A percentile compares a stretch with the other conserved stretches of the same genome.
Conservation (phyloP, 129 eudicot species). For the Kitagawia praeruptora region DNA sequence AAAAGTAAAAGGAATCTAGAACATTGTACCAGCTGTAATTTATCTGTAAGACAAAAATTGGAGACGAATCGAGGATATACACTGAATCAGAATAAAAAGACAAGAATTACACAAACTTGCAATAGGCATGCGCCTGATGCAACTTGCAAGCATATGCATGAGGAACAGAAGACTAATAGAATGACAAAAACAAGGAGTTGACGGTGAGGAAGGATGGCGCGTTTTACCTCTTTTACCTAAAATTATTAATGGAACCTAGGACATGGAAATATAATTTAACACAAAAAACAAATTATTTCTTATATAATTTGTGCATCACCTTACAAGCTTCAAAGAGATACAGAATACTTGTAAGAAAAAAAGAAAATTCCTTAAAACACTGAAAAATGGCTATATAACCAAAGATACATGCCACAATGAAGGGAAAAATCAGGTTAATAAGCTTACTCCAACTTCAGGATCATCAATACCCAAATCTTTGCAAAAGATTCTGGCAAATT, state of each 20-base stretch:
- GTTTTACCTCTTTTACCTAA: too few species aligned
- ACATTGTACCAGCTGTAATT: not conserved
- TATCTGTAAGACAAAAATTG: not conserved
- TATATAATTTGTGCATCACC: not conserved
- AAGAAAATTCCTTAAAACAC: not conserved
- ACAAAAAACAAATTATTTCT: not conserved
- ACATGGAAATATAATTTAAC: too few species aligned
- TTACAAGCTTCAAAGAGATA: not conserved
- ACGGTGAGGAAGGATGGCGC: too few species aligned
- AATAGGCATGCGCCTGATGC: too few species aligned
- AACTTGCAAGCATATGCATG: too few species aligned
- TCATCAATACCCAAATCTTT: constrained; percentile 79
- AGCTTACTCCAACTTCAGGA: constrained; percentile 96
- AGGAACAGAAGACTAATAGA: too few species aligned
- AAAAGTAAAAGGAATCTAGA: not conserved
- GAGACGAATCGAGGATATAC: not conserved
- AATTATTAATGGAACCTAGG: too few species aligned
- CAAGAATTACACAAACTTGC: too few species aligned
- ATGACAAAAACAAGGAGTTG: too few species aligned
- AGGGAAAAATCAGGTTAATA: not conserved
- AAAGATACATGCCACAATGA: not conserved
- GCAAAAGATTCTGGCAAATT: constrained; percentile 81
- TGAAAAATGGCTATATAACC: not conserved
- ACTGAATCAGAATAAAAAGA: not conserved
- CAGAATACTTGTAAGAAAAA: not conserved